Evolutionary conservation across 305 asterid genomes (phyloP), one percentile per base, ranked within the genome.

Genomic region (Nicotiana rustica): DNA sequence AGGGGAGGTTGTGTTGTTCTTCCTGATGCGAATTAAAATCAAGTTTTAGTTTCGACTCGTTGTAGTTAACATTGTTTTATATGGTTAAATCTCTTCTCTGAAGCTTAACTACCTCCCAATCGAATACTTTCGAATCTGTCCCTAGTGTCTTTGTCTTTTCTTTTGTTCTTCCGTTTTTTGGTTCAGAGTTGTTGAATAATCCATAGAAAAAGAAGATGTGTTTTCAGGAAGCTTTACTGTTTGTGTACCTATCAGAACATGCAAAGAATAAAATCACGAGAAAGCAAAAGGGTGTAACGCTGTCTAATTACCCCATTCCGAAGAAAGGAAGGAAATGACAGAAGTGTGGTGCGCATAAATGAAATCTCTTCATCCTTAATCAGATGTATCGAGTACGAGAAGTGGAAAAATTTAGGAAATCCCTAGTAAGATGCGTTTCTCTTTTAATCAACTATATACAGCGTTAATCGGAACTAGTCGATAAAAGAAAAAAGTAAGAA

Each of bases 261-360:
- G 41, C 18, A 49, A 49, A 35, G 79, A 49, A 75, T 75, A 15
- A 49, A 75, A 25, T 49, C 79, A 75, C 79, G 64, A 31, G 64
- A 73, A 73, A 73, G 79, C 15, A 73, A 49, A 49, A 73, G 41
- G 64, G 79, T 21, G 79, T 49, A 10, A 52, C 17, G 57, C 57
- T 52, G 12, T 10, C 47, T 3, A 52, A 12, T 52, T 52, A 10
- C 13, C 57, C 57, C 17, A 52, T 4, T 52, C 17, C 17, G 15
- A 3, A 13, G 13, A 10, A 3, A 52, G 15, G 17, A 52, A 52
- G 57, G 15, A 52, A 10, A 52, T 52, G 47, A 6, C 47, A 41
- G 47, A 41, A 41, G 7, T 41, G 2, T 41, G 2, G 10, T 6
- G 2, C 0, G 2, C 9, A 41, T 1, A 41, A 0, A 41, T 6